A percentile compares a stretch with the other conserved stretches of the same genome.
phyloP scores from a whole-genome alignment of 805 yeast species.

The Candida pseudofarinosa region DNA sequence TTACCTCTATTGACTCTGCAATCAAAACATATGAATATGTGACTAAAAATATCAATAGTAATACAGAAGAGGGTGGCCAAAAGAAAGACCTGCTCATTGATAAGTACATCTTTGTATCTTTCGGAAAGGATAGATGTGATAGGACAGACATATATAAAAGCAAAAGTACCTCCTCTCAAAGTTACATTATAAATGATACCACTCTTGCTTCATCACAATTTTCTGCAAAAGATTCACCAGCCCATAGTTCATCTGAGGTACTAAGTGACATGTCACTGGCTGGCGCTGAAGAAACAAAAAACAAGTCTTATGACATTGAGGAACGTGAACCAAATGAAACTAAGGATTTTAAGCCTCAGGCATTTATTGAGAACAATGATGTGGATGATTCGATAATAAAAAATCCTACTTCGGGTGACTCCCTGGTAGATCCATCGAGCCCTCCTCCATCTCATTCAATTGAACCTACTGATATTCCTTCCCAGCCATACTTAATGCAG shows the following conservation, averaged over 20 bases:
- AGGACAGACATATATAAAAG: constrained; percentile 11
- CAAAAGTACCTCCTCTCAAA: not conserved
- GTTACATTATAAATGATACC: not conserved
- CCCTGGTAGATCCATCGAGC: constrained; percentile 1
- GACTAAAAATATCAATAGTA: constrained; percentile 17
- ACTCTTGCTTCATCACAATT: not conserved
- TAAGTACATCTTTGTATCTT: constrained; percentile 11
- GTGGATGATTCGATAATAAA: not conserved
- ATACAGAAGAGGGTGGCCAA: constrained; percentile 13
- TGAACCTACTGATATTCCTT: constrained; percentile 6
- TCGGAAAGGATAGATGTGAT: constrained; percentile 38
- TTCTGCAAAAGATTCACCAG: not conserved
- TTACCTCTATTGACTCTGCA: constrained; percentile 44
- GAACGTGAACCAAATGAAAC: not conserved
- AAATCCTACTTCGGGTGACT: not conserved
- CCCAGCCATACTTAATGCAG: constrained; percentile 1
- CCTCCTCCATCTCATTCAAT: constrained; percentile 5
- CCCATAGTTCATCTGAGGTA: not conserved
- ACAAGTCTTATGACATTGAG: not conserved
- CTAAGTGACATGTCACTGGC: not conserved
- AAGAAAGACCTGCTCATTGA: constrained; percentile 7
- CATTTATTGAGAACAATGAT: constrained; percentile 4
- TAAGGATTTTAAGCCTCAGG: constrained; percentile 1
- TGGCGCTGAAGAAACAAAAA: constrained; percentile 2
- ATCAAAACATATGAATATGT: constrained; percentile 40